A percentile compares a stretch with the other conserved stretches of the same genome.
Conservation (phyloP, 1,139 yeast species). For the Yamadazyma songkhlaensis region DNA sequence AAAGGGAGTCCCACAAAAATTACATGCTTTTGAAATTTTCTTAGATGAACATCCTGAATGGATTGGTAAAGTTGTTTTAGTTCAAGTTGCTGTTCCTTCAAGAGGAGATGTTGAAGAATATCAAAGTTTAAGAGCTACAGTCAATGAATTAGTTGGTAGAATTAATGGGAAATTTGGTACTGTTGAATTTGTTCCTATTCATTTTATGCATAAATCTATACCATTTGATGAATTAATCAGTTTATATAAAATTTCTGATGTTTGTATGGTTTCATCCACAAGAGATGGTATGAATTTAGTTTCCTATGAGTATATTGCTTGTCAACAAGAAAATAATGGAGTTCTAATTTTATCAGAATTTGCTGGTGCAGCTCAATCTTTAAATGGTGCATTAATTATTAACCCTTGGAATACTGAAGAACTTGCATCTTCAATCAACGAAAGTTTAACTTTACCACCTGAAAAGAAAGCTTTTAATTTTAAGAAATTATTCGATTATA, state of each 20-base stretch:
- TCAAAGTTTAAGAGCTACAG: slow-evolving; percentile 88
- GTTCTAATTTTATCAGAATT: slow-evolving; percentile 85
- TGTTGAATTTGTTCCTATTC: slow-evolving; percentile 96
- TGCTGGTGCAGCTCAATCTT: slow-evolving; percentile 98
- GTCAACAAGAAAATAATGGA: slow-evolving; percentile 87
- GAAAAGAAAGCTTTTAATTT: slow-evolving; percentile 79
- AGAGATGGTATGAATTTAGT: slow-evolving; percentile 99
- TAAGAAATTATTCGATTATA: slow-evolving; percentile 78
- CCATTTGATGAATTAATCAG: slow-evolving; percentile 90
- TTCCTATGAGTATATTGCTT: slow-evolving; percentile 93
- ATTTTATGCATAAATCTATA: slow-evolving; percentile 89
- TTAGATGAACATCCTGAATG: slow-evolving; percentile 93
- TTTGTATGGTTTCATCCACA: slow-evolving; percentile 88
- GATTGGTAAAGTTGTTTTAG: slow-evolving; percentile 94
- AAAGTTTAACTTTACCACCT: slow-evolving; percentile 78
- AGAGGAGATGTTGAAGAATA: slow-evolving; percentile 98
- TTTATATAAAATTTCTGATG: slow-evolving; percentile 81
- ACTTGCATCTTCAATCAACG: slow-evolving; percentile 78
- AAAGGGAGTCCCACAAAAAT: slow-evolving; percentile 95
- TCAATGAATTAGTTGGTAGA: slow-evolving; percentile 93
- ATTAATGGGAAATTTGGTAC: slow-evolving; percentile 97
- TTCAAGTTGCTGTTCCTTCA: slow-evolving; percentile 97
- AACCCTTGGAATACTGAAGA: slow-evolving; percentile 99
- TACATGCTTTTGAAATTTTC: slow-evolving; percentile 93
- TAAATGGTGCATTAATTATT: slow-evolving; percentile 89